These are phyloP conservation scores for Alisma plantagoaquatica DNA, from an alignment of 106 monocot genomes.

Conservation along the genomic window DNA sequence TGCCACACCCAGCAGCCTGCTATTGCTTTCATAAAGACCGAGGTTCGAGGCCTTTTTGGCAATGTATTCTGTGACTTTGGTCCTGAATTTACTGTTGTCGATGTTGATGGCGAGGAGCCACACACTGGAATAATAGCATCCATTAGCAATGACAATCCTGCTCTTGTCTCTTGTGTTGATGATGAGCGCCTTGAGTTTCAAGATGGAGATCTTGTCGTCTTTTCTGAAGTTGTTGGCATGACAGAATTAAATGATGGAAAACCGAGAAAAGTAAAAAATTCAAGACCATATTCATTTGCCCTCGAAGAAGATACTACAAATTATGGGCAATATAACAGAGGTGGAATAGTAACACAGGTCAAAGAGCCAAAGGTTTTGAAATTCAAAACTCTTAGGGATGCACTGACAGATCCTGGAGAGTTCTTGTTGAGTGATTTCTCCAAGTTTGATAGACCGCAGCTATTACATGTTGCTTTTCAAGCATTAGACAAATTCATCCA, in stretches of 20 bases:
- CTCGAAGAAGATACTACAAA: conserved; percentile 83
- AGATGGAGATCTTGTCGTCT: conserved; percentile 87
- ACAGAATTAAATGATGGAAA: conserved; percentile 84
- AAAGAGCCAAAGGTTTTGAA: conserved; percentile 76
- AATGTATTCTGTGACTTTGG: conserved; percentile 90
- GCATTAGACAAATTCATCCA: conserved; percentile 77
- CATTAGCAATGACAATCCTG: conserved; percentile 69
- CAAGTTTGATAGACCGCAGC: conserved; percentile 56
- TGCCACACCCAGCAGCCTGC: conserved; percentile 78
- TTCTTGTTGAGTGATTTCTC: conserved; percentile 90
- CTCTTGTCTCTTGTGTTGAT: conserved; percentile 70
- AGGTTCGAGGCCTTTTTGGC: conserved; percentile 93
- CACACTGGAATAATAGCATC: conserved; percentile 84
- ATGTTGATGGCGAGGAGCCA: conserved; percentile 94
- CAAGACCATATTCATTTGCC: conserved; percentile 54
- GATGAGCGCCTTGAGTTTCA: conserved; percentile 90
- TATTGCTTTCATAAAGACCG: conserved; percentile 82
- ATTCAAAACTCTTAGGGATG: conserved; percentile 63
- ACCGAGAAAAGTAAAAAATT: conserved; percentile 66
- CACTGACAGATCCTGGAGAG: conserved; percentile 70
- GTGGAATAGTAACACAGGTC: conserved; percentile 85
- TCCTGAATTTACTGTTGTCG: conserved; percentile 76
- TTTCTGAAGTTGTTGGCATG: conserved; percentile 91
- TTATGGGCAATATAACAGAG: conserved; percentile 62
- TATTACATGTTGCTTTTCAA: conserved; percentile 82